A percentile compares a stretch with the other conserved stretches of the same genome.
These are phyloP conservation scores for Alternaria tenuissima DNA, from an alignment of 2,329 filamentous ascomycete genomes.

Conservation along the genomic window DNA sequence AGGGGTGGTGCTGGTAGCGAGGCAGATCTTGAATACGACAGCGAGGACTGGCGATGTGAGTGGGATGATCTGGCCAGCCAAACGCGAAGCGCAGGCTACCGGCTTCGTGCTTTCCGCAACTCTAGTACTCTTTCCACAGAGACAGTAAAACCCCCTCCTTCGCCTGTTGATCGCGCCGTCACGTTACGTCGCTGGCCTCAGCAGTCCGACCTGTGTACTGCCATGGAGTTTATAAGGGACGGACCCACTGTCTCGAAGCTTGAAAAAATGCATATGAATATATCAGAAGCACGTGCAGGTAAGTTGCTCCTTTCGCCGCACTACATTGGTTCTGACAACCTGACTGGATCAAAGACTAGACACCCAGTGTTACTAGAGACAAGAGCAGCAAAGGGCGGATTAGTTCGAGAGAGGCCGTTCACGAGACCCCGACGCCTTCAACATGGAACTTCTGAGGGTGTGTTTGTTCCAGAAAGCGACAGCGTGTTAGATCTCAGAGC, in stretches of 20 bases:
- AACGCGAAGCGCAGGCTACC: neutral
- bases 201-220: neutral
- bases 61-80: slow-evolving; percentile 3
- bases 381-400: neutral
- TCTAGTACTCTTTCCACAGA: slow-evolving; percentile 5
- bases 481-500: neutral
- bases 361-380: neutral
- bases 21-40: neutral
- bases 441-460: neutral
- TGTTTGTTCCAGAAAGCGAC: neutral
- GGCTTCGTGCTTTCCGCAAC: slow-evolving; percentile 1
- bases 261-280: neutral
- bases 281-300: neutral
- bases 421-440: neutral
- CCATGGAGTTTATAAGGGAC: neutral
- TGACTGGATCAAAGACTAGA: neutral
- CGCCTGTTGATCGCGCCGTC: neutral
- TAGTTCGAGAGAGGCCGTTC: neutral
- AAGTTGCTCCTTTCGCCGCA: neutral
- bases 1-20: slow-evolving; percentile 5
- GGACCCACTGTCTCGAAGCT: neutral
- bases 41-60: slow-evolving; percentile 7
- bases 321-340: neutral
- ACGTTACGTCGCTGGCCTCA: neutral
- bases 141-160: neutral